Percentiles rank a stretch among this genome's conserved stretches.
These are phyloP conservation scores for Maudiozyma barnettii DNA, from an alignment of 805 yeast species.

Conservation along the genomic window DNA sequence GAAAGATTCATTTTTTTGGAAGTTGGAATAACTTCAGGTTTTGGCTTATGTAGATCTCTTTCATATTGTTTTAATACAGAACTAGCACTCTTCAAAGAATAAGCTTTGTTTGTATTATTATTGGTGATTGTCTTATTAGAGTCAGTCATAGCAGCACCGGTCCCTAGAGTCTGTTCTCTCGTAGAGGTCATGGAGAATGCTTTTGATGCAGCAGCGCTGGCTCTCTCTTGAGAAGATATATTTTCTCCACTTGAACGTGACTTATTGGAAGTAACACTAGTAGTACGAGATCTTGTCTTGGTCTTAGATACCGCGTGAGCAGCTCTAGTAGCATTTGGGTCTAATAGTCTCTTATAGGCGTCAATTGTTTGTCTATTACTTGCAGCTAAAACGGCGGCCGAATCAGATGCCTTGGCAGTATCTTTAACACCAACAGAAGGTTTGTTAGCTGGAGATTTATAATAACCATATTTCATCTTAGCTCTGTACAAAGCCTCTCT, in stretches of 20 bases:
- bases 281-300: background rate
- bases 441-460: constrained; percentile 37
- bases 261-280: constrained; percentile 4
- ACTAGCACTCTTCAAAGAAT: constrained; percentile 12
- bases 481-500: constrained; percentile 70
- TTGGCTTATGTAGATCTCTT: background rate
- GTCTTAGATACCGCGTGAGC: constrained; percentile 17
- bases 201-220: constrained; percentile 24
- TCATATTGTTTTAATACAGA: constrained; percentile 5
- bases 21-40: background rate
- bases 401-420: constrained; percentile 49
- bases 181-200: constrained; percentile 17
- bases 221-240: background rate
- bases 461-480: constrained; percentile 55
- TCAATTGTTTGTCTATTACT: constrained; percentile 53
- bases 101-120: constrained; percentile 5
- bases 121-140: background rate
- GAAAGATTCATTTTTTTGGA: constrained; percentile 12
- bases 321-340: constrained; percentile 27
- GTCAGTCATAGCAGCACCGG: background rate
- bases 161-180: background rate
- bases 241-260: constrained; percentile 1
- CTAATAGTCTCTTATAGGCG: constrained; percentile 45
- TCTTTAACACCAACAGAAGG: constrained; percentile 55
- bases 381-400: constrained; percentile 66